Conservation (phyloP, 345 rosid species). For the Linum tenue region DNA sequence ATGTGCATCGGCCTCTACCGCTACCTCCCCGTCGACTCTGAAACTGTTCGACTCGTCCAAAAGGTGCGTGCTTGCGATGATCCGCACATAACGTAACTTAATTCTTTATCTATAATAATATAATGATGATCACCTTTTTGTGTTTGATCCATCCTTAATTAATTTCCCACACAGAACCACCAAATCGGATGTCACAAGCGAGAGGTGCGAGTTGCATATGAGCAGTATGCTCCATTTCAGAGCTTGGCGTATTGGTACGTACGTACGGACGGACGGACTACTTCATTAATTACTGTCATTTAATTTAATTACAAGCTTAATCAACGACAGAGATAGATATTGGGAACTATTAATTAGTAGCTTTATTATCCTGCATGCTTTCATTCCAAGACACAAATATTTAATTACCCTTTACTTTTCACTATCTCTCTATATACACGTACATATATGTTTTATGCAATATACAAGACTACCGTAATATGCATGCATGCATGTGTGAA, state of each 20-base stretch:
- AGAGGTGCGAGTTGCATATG: slow-evolving; percentile 23
- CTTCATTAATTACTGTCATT: too few species aligned
- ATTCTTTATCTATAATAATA: background rate
- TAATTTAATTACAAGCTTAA: too few species aligned
- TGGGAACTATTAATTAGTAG: background rate
- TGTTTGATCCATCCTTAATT: background rate
- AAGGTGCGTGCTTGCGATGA: slow-evolving; percentile 28
- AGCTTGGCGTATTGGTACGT: slow-evolving; percentile 26
- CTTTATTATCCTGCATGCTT: background rate
- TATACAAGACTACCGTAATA: background rate
- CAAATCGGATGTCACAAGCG: slow-evolving; percentile 14
- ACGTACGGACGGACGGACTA: too few species aligned
- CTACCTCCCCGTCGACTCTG: slow-evolving; percentile 35
- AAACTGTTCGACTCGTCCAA: slow-evolving; percentile 34
- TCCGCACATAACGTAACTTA: too few species aligned
- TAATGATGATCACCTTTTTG: background rate
- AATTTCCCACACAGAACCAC: slow-evolving; percentile 17
- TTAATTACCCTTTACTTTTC: too few species aligned
- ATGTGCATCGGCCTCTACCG: slow-evolving; percentile 43
- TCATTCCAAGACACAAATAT: too few species aligned
- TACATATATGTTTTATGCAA: too few species aligned
- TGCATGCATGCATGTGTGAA: too few species aligned
- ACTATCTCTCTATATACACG: background rate
- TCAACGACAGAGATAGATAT: background rate
- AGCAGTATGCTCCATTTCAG: slow-evolving; percentile 21